Evolutionary conservation across 106 monocot genomes (phyloP).

Genomic region (Xerophyta viscosa): DNA sequence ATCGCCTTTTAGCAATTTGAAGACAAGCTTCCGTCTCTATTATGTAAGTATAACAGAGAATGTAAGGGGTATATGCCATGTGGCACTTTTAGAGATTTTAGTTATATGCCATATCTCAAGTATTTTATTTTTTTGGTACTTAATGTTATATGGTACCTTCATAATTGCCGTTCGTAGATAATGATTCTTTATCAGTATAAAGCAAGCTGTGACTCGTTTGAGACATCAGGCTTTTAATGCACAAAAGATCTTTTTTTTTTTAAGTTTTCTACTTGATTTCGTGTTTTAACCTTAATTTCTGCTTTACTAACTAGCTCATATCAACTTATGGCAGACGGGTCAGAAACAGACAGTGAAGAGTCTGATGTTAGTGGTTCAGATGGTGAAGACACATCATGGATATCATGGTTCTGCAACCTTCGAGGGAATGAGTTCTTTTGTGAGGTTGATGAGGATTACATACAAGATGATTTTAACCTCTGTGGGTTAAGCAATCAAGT

Average conservation of each 20-base stretch:
- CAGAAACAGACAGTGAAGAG: conserved; percentile 45
- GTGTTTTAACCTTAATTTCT: not conserved
- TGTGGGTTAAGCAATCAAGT: conserved; percentile 49
- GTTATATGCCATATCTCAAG: too few species aligned
- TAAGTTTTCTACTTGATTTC: not conserved
- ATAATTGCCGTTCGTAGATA: not conserved
- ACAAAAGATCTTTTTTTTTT: not conserved
- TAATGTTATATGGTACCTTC: too few species aligned
- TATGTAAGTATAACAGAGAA: too few species aligned
- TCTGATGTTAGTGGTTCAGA: conserved; percentile 53
- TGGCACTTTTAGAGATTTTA: too few species aligned
- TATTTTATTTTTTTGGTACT: too few species aligned
- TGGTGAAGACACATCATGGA: conserved; percentile 53
- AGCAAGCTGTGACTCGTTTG: not conserved
- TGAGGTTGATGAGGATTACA: conserved; percentile 50
- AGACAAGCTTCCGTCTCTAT: too few species aligned
- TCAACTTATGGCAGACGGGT: conserved; percentile 19
- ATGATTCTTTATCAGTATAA: not conserved
- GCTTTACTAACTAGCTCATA: not conserved
- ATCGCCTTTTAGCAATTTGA: too few species aligned
- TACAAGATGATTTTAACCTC: conserved; percentile 50
- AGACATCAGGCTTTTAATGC: not conserved
- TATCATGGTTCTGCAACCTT: conserved; percentile 47
- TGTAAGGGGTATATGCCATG: too few species aligned
- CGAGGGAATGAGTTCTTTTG: conserved; percentile 52